Evolutionary conservation across 73 alveolate species (phyloP), one percentile per base, ranked within the genome.

Genomic region (Urostyla sp.): DNA sequence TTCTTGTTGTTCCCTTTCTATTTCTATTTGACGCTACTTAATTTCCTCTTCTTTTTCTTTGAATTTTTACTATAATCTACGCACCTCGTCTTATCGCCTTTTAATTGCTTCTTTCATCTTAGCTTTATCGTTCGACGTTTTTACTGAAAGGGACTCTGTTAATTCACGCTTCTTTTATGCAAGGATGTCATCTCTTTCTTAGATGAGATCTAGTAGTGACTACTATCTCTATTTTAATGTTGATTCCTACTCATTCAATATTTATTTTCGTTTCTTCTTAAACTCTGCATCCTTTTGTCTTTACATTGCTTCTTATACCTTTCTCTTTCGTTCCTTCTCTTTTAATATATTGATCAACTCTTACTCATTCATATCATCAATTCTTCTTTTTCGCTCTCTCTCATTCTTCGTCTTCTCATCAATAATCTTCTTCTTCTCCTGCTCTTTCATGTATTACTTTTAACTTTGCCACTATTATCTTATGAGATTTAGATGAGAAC

Each of bases 281-380:
- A 59, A 59, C 5, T 59, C 76, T 59, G 32, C 37, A 8, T 59
- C 15, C 37, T 21, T 59, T 36, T 59, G 20, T 31, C 76, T 23
- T 59, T 13, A 31, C 6, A 35, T 6, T 3, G 76, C 76, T 59
- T 59, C 76, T 34, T 11, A 8, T 3, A 59, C 10, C 20, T 30
- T 18, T 59, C 21, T 59, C 35, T 59, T 59, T 8, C 76, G 53
- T 36, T 59, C 76, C 24, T 34, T 59, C 18, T 32, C 52, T 34
- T 59, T 59, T 8, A 59, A 7, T 23, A 32, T 59, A 11, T 23
- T 27, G 16, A 59, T 5, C 3, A 11, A 59, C 34, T 59, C 52
- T 2, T 24, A 32, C 55, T 59, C 76, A 59, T 21, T 34, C 37
- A 35, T 15, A 7, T 59, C 7, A 32, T 59, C 76, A 8, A 28